These are phyloP conservation scores for Trichosporon sp. DNA, from an alignment of 1,284 basidiomycete genomes.

Conservation along the genomic window DNA sequence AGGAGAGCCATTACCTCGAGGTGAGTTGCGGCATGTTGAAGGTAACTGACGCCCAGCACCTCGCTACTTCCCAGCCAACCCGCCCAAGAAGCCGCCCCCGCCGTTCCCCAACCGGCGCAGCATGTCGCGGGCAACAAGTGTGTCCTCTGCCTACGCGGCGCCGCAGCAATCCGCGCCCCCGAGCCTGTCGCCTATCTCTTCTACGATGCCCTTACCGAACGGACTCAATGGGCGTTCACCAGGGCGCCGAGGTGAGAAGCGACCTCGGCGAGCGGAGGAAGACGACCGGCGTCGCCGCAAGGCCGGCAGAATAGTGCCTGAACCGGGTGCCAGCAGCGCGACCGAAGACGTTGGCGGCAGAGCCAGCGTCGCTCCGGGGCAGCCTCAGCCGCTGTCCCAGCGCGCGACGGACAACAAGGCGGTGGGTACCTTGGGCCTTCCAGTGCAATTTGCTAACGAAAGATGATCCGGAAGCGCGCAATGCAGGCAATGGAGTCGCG, in stretches of 20 bases:
- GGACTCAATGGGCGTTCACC: conserved; percentile 32
- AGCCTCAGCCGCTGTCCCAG: conserved; percentile 17
- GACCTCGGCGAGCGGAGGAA: conserved; percentile 16
- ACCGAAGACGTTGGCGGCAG: conserved; percentile 29
- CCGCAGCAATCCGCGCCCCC: conserved; percentile 8
- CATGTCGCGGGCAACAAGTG: conserved; percentile 24
- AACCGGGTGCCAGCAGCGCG: conserved; percentile 1
- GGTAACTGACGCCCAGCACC: conserved; percentile 21
- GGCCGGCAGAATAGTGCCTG: conserved; percentile 27
- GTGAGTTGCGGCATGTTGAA: conserved; percentile 17
- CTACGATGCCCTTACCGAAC: conserved; percentile 5
- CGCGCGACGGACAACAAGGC: conserved; percentile 12
- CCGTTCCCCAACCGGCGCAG: conserved; percentile 22
- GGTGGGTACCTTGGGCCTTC: conserved; percentile 3
- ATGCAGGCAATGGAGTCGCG: conserved; percentile 31
- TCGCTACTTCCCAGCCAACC: conserved; percentile 32
- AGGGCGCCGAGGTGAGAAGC: conserved; percentile 40
- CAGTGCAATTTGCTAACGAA: not conserved
- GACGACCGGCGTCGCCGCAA: conserved; percentile 25
- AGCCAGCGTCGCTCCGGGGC: conserved; percentile 6
- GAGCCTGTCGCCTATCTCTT: not conserved
- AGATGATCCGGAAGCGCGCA: conserved; percentile 43
- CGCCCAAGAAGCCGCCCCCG: conserved; percentile 26
- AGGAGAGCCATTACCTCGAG: conserved; percentile 47
- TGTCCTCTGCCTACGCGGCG: conserved; percentile 18